Evolutionary conservation across 768 basidiomycete genomes (phyloP), one percentile per base, ranked within the genome.

Genomic region (Tulasnella sp.): DNA sequence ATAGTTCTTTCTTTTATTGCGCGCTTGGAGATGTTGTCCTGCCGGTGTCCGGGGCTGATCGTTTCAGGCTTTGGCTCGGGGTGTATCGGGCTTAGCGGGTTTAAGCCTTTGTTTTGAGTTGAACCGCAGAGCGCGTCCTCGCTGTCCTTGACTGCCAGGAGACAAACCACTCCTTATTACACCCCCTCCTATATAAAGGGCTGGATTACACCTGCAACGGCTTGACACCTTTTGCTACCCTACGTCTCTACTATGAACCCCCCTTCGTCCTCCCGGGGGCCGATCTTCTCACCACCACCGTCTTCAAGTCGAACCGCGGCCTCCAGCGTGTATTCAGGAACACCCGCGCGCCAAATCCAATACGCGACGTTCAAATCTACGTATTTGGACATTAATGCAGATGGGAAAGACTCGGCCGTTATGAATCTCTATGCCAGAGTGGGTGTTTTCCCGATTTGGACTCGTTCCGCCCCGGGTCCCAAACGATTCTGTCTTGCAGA

Each of bases 91-190:
- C 11, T 69, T 69, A 69, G 31, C 64, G 64, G 64, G 37, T 31
- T 31, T 69, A 69, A 37, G 22, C 54, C 64, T 69, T 69, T 69
- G 64, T 69, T 69, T 69, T 69, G 64, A 69, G 5, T 3, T 69
- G 31, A 69, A 69, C 64, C 64, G 64, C 64, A 28, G 64, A 69
- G 34, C 64, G 64, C 64, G 64, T 69, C 64, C 64, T 69, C 64
- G 64, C 64, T 69, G 64, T 69, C 64, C 37, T 69, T 69, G 4
- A 2, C 34, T 37, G 64, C 64, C 64, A 69, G 64, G 64, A 69
- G 64, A 69, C 64, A 69, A 69, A 31, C 64, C 64, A 28, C 64
- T 69, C 64, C 64, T 69, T 69, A 69, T 69, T 69, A 69, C 64
- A 69, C 64, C 64, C 28, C 16, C 64, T 16, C 64, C 64, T 69